Evolutionary conservation across 441 rosid species (phyloP), one percentile per base, ranked within the genome.

Genomic region (Omphalea diandra): DNA sequence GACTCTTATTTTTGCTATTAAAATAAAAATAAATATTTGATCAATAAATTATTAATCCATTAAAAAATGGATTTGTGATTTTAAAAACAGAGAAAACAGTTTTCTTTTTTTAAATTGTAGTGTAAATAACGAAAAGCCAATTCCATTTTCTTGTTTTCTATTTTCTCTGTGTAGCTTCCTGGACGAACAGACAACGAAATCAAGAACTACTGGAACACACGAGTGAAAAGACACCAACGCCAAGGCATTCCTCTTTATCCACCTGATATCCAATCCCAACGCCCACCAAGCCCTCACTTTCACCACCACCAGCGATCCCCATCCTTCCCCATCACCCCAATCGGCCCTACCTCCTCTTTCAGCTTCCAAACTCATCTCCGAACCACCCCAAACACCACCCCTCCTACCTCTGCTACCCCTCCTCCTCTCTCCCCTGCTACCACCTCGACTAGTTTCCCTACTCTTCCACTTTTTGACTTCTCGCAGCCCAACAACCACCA

Each of bases 131-230:
- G n/a, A 46, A 10, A n/a, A 15, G 12, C 38, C n/a, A 9, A n/a
- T 67, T 15, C 7, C 8, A 0, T 2, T 17, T 69, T 15, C 1
- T 17, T 24, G 1, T 2, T 40, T 15, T 59, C 35, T 18, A 11
- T 7, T 49, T 47, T 35, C 4, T 61, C n/a, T n/a, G n/a, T n/a
- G 14, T 71, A 91, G 94, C 79, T 94, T n/a, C 98, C 98, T 0
- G 98, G 98, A 55, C 79, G 98, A 81, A 91, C 98, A 60, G 97
- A 89, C 67, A 93, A 93, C 64, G 98, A 93, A 81, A 91, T 94
- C 55, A 94, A 94, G 78, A 94, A 89, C 71, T 94, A 89, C 44
- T 94, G 98, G 98, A 94, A 94, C 76, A 91, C 96, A 31, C 75
- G 98, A 54, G 79, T 91, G 67, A 94, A 94, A 83, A 83, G 94